A percentile compares a stretch with the other conserved stretches of the same genome.
Evolutionary conservation across 1,139 yeast species (phyloP).

Genomic region (Yamadazyma mexicana): DNA sequence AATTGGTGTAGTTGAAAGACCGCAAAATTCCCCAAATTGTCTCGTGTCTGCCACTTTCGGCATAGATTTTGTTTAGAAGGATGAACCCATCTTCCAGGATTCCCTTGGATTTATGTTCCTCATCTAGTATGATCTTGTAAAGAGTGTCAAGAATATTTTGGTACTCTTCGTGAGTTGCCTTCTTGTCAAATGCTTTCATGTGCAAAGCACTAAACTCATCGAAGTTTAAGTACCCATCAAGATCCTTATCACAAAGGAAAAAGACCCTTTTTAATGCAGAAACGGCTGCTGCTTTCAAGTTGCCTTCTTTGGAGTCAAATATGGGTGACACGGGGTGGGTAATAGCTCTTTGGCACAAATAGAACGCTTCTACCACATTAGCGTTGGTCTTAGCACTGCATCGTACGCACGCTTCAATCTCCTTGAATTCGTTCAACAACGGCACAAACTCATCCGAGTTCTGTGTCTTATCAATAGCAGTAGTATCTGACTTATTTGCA

Average conservation of each 20-base stretch:
- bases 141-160: conserved; percentile 29
- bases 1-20: conserved; percentile 86
- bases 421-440: conserved; percentile 84
- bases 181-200: conserved; percentile 67
- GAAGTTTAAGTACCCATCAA: conserved; percentile 77
- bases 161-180: conserved; percentile 27
- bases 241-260: conserved; percentile 83
- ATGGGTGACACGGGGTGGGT: conserved; percentile 93
- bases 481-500: conserved; percentile 73
- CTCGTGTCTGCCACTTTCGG: conserved; percentile 91
- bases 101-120: conserved; percentile 39
- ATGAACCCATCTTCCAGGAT: conserved; percentile 76
- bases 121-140: conserved; percentile 21
- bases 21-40: conserved; percentile 94
- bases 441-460: conserved; percentile 81
- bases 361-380: conserved; percentile 87
- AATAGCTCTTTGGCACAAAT: conserved; percentile 87
- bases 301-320: conserved; percentile 88
- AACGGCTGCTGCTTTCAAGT: conserved; percentile 72
- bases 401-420: conserved; percentile 86
- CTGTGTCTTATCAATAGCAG: conserved; percentile 24
- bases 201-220: conserved; percentile 71
- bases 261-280: conserved; percentile 80
- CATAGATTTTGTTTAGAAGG: conserved; percentile 72
- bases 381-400: conserved; percentile 79